Evolutionary conservation across 108 stramenopile genomes (phyloP).

Genomic region (Nitzschia sp.): DNA sequence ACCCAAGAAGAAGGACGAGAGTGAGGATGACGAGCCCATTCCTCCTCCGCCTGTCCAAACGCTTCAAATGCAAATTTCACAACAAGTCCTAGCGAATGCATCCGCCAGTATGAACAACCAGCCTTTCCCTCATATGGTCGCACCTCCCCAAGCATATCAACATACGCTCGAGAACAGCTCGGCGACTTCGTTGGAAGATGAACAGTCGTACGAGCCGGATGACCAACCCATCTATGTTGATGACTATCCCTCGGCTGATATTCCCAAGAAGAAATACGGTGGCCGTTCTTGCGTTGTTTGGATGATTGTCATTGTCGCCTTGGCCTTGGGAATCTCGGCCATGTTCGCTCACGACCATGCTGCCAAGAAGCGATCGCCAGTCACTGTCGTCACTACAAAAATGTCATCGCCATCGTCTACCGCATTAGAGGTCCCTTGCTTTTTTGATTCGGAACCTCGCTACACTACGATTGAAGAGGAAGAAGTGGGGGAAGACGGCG

Average conservation of each 20-base stretch:
- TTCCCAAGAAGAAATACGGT: not conserved
- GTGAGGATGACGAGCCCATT: constrained; percentile 13
- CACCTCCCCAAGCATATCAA: constrained; percentile 11
- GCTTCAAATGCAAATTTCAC: constrained; percentile 19
- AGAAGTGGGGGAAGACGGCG: not conserved
- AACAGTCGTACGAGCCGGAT: constrained; percentile 1
- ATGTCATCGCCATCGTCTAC: not conserved
- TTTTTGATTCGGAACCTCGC: not conserved
- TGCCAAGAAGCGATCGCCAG: not conserved
- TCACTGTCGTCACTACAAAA: not conserved
- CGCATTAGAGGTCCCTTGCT: not conserved
- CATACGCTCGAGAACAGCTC: not conserved
- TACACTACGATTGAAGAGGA: not conserved
- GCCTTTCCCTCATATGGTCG: constrained; percentile 3
- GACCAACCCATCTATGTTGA: constrained; percentile 19
- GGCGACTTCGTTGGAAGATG: constrained; percentile 14
- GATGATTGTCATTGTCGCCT: not conserved
- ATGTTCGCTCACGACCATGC: not conserved
- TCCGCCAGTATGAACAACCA: constrained; percentile 4
- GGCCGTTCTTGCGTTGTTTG: not conserved
- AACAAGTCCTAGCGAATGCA: constrained; percentile 22
- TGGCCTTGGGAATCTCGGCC: not conserved
- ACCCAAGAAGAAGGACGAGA: not conserved
- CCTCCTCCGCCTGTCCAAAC: constrained; percentile 7
- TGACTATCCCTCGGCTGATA: not conserved